Percentiles rank a stretch among this genome's conserved stretches.
Evolutionary conservation across 768 basidiomycete species (phyloP).

Genomic region (Galerina marginata): DNA sequence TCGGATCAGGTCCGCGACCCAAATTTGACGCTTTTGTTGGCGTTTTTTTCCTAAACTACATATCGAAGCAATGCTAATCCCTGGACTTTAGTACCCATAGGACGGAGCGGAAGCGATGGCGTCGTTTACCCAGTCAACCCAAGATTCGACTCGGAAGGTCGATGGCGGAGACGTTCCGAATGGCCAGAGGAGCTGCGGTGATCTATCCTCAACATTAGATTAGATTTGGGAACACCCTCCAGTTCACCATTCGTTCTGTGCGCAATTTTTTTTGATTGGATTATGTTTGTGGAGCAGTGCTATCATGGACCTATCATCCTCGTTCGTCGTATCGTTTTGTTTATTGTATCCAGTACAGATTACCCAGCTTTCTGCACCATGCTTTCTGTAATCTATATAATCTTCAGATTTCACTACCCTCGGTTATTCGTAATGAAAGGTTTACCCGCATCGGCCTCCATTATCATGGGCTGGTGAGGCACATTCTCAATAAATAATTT

Average conservation of each 20-base stretch:
- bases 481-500: too few relatives aligned
- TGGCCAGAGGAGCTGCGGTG: constrained; percentile 74
- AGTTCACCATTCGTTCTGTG: neutral
- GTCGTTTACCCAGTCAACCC: constrained; percentile 71
- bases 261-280: neutral
- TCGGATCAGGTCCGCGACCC: neutral
- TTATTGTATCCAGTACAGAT: neutral
- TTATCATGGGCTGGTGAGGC: too few relatives aligned
- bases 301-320: neutral
- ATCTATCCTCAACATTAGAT: constrained; percentile 14
- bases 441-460: too few relatives aligned
- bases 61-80: constrained; percentile 12
- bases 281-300: constrained; percentile 6
- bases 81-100: constrained; percentile 54
- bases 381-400: constrained; percentile 8
- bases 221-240: neutral
- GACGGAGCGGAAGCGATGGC: constrained; percentile 59
- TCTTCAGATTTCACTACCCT: too few relatives aligned
- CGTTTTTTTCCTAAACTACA: constrained; percentile 2
- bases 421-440: too few relatives aligned
- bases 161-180: constrained; percentile 66
- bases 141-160: constrained; percentile 72
- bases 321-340: neutral
- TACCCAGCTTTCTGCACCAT: neutral
- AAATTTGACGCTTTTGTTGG: neutral